Evolutionary conservation across 768 basidiomycete species (phyloP), one percentile per base, ranked within the genome.

Genomic region (Auricularia sp.): DNA sequence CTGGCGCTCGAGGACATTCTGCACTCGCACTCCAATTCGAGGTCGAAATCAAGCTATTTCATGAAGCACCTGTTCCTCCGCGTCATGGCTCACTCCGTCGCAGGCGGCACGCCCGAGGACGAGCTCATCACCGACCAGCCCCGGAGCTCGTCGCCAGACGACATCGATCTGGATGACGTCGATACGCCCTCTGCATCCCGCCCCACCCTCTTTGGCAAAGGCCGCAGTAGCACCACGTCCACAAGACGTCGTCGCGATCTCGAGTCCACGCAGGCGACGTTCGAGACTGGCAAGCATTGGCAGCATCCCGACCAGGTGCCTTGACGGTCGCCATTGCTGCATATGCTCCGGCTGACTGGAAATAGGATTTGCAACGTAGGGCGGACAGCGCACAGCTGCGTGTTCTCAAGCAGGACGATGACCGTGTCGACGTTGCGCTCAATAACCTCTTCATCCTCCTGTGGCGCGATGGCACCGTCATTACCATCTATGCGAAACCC

Each of bases 11-110:
- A 90, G 69, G 88, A 89, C 68, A 74, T 89, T 12, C 82, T 89
- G 61, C 81, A 85, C 66, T 51, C 67, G 23, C 78, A 81, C 42
- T 75, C 77, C 21, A 79, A 81, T 42, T 80, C 77, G 35, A 81
- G 86, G 60, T 87, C 87, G 6, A 86, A 89, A 73, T 81, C 80
- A 11, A 87, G 90, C 70, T 90, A 89, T 70, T 91, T 87, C 74
- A 66, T 73, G 16, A 79, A 82, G 65, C 88, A 90, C 69, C 80
- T 91, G 23, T 91, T 90, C 76, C 74, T 90, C 43, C 83, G 85
- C 21, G 75, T 88, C 39, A 78, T 91, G 29, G 83, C 83, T 66
- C 89, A 84, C 58, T 77, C 89, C 34, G 72, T 70, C 23, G 59
- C 43, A 3, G 61, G 58, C 43, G 63, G 63, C 39, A 66, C 68